These are phyloP conservation scores for Halteria grandinella DNA, from an alignment of 73 alveolate species.

Conservation along the genomic window DNA sequence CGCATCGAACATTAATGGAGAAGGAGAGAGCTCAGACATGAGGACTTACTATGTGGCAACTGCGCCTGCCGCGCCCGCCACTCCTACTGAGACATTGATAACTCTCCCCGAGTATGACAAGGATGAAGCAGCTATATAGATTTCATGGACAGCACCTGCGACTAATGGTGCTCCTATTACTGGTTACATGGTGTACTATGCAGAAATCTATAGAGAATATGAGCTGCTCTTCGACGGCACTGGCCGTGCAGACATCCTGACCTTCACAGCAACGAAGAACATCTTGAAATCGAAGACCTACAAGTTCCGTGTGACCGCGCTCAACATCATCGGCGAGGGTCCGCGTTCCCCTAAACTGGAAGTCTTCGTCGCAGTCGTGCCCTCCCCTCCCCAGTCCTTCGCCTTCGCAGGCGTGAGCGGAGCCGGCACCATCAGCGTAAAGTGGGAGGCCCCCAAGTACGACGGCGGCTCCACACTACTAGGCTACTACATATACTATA, in stretches of 20 bases:
- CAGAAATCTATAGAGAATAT: slow-evolving; percentile 45
- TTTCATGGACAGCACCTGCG: slow-evolving; percentile 76
- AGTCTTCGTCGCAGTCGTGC: slow-evolving; percentile 57
- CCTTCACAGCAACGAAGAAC: slow-evolving; percentile 24
- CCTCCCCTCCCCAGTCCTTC: slow-evolving; percentile 42
- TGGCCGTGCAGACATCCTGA: slow-evolving; percentile 62
- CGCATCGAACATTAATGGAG: slow-evolving; percentile 74
- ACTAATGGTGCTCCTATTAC: slow-evolving; percentile 69
- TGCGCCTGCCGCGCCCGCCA: slow-evolving; percentile 72
- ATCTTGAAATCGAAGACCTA: slow-evolving; percentile 42
- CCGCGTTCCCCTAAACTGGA: slow-evolving; percentile 12
- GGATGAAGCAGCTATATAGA: slow-evolving; percentile 49
- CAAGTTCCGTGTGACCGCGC: slow-evolving; percentile 58
- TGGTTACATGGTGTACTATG: slow-evolving; percentile 66
- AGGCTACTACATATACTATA: slow-evolving; percentile 53
- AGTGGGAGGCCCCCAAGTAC: slow-evolving; percentile 43
- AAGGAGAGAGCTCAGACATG: slow-evolving; percentile 54
- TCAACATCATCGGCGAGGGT: slow-evolving; percentile 59
- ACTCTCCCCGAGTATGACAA: slow-evolving; percentile 33
- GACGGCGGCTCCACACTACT: slow-evolving; percentile 60
- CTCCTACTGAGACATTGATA: slow-evolving; percentile 41
- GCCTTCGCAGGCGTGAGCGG: slow-evolving; percentile 5
- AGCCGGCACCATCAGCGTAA: slow-evolving; percentile 52
- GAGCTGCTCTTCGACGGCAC: slow-evolving; percentile 67
- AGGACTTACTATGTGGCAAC: slow-evolving; percentile 67